Evolutionary conservation across 345 rosid genomes (phyloP).

Genomic region (Punica granatum): DNA sequence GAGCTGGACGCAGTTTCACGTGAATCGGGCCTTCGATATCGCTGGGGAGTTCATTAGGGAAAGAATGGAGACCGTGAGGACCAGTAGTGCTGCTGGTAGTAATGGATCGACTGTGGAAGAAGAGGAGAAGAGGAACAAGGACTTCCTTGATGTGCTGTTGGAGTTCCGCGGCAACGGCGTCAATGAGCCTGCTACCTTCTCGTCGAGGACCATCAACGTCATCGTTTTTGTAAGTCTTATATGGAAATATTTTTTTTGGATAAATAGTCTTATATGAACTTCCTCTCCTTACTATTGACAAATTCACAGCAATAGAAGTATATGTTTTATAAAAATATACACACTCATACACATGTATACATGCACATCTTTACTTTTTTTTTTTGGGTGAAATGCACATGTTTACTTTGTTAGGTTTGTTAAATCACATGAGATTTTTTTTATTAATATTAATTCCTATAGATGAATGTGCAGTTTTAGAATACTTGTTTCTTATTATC

Average conservation of each 20-base stretch:
- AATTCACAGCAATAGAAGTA: too few relatives aligned
- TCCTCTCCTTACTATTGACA: too few relatives aligned
- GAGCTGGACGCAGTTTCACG: conserved; percentile 53
- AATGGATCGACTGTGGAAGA: conserved; percentile 8
- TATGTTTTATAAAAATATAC: too few relatives aligned
- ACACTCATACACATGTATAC: too few relatives aligned
- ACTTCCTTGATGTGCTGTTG: conserved; percentile 69
- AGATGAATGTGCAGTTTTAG: neutral
- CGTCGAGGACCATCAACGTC: conserved; percentile 53
- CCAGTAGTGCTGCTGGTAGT: neutral
- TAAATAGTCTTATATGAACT: too few relatives aligned
- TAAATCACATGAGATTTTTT: too few relatives aligned
- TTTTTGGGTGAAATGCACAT: too few relatives aligned
- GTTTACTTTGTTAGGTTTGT: too few relatives aligned
- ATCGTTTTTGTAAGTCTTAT: conserved; percentile 47
- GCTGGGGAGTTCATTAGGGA: conserved; percentile 52
- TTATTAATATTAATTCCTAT: neutral
- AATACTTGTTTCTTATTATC: neutral
- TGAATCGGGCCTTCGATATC: conserved; percentile 50
- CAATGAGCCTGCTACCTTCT: conserved; percentile 38
- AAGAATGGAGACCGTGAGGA: conserved; percentile 28
- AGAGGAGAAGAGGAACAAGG: conserved; percentile 25
- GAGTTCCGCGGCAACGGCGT: conserved; percentile 58
- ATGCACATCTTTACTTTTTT: neutral
- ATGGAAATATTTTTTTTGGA: neutral